phyloP scores from a whole-genome alignment of 2,329 filamentous ascomycete genomes.

The Gremmenia infestans region DNA sequence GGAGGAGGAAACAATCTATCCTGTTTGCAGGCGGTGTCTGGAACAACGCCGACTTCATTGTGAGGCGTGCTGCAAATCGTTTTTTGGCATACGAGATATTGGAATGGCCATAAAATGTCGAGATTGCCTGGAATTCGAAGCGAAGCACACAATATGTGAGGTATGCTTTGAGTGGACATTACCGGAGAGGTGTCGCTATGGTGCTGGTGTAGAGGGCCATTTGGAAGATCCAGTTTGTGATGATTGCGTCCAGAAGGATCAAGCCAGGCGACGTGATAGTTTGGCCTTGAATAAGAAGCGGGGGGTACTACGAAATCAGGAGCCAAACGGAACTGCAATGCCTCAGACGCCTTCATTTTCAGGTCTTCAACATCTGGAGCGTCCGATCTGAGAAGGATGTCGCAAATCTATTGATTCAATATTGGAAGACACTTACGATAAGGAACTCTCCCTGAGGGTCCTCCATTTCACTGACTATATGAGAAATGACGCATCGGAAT shows the following conservation, averaged over 20 bases:
- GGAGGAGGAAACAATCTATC: neutral
- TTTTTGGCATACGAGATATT: neutral
- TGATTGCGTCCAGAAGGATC: neutral
- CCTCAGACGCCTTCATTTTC: no score
- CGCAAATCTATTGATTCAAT: no score
- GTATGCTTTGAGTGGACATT: neutral
- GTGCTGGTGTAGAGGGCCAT: neutral
- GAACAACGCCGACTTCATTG: neutral
- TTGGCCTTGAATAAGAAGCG: neutral
- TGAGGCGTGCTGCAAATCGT: neutral
- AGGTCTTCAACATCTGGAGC: no score
- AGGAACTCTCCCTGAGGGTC: no score
- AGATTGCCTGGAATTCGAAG: neutral
- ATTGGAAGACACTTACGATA: no score
- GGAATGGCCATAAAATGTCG: neutral
- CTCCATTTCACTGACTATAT: no score
- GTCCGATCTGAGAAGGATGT: no score
- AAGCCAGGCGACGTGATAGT: neutral
- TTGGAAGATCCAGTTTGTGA: neutral
- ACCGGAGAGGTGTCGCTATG: neutral
- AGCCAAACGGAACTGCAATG: no score
- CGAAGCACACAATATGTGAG: neutral
- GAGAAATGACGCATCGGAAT: no score
- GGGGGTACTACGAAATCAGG: no score
- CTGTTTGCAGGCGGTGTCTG: neutral